Evolutionary conservation across 2,329 filamentous ascomycete species (phyloP), one percentile per base, ranked within the genome.

Genomic region (Diaporthe ilicicola): DNA sequence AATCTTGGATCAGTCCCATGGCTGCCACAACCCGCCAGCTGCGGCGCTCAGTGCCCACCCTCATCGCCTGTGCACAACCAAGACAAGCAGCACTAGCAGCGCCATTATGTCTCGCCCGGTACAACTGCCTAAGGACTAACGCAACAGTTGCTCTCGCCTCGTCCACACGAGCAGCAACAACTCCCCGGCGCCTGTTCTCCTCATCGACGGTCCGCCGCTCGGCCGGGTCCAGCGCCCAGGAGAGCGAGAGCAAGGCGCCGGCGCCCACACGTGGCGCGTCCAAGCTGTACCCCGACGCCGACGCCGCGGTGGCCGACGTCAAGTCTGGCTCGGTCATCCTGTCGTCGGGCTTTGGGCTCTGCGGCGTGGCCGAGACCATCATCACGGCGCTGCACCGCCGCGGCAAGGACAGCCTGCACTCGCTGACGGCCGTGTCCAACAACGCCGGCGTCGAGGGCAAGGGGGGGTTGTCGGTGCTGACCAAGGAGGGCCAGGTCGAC

Each of bases 271-370:
- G 80, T 4, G 79, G 79, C 8, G 80, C 74, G 1, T 87, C 85
- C 0, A 89, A 89, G 75, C 75, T 88, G 1, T 88, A 81, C 74
- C 78, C 78, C 3, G 88, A 84, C 4, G 91, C 92, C 22, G 90
- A 92, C 73, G 89, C 89, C 51, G 93, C 93, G 7, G 88, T 94
- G 50, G 87, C 89, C 3, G 92, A 94, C 77, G 83, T 95, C 70
- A 84, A 91, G 78, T 91, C 92, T 76, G 89, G 92, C 68, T 90
- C 89, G 13, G 92, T 89, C 0, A 84, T 95, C 44, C 84, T 95
- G 69, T 94, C 92, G 77, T 91, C 93, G 19, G 93, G 93, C 1
- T 95, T 95, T 79, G 93, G 93, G n/a, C 87, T 95, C 15, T 95
- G 92, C 75, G 93, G 93, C 74, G 91, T 94, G 22, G 89, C 91